Evolutionary conservation across 139 green algal species (phyloP).

Genomic region (Ulvella scutata): DNA sequence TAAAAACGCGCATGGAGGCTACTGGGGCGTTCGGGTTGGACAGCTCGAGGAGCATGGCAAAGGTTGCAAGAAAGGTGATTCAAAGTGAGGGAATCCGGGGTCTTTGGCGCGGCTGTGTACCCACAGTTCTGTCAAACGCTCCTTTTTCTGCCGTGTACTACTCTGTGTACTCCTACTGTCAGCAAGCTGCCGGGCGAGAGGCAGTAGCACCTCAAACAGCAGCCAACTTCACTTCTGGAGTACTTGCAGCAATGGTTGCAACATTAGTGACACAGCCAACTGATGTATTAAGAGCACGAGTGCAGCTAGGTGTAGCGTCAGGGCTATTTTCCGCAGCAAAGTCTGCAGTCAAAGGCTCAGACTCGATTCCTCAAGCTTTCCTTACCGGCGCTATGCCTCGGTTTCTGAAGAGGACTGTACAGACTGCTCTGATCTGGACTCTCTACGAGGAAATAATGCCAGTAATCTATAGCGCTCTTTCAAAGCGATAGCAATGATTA

Average conservation of each 20-base stretch:
- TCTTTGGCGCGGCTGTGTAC: conserved; percentile 52
- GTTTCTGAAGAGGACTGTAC: conserved; percentile 61
- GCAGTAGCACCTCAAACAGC: conserved; percentile 9
- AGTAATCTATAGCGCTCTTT: no score
- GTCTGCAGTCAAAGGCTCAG: neutral
- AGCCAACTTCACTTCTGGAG: conserved; percentile 54
- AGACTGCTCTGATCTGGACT: conserved; percentile 81
- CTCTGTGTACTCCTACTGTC: conserved; percentile 67
- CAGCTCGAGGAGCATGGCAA: neutral
- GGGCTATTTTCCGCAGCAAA: neutral
- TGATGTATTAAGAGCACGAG: conserved; percentile 66
- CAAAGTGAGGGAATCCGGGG: conserved; percentile 33
- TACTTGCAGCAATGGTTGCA: conserved; percentile 47
- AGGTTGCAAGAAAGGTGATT: conserved; percentile 21
- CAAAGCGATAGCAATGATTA: no score
- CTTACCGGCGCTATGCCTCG: conserved; percentile 36
- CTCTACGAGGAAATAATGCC: conserved; percentile 72
- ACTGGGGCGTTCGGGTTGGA: neutral
- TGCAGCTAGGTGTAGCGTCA: conserved; percentile 39
- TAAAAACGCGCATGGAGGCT: conserved; percentile 97
- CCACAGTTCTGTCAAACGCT: conserved; percentile 72
- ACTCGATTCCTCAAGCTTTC: neutral
- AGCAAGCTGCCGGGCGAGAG: conserved; percentile 3
- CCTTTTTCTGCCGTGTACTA: conserved; percentile 91
- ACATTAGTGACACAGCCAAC: conserved; percentile 73